These are phyloP conservation scores for Acanthochlamys bracteata DNA, from an alignment of 106 monocot genomes.

Conservation along the genomic window DNA sequence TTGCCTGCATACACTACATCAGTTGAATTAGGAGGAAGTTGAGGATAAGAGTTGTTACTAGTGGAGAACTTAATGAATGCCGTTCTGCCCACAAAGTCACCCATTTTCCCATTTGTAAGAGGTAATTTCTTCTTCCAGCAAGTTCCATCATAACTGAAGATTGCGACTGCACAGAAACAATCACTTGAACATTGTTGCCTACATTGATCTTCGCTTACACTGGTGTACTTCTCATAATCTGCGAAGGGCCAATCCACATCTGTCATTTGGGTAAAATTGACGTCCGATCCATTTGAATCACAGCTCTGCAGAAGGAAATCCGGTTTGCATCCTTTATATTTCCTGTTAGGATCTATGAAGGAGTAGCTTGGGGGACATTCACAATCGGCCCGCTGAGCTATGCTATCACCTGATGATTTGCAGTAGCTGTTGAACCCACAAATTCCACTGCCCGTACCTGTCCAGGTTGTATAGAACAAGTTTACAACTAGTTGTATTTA, in stretches of 20 bases:
- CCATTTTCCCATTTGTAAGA: slow-evolving; percentile 3
- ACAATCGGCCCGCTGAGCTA: neutral
- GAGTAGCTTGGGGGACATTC: slow-evolving; percentile 11
- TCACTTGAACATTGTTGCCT: neutral
- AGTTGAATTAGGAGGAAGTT: neutral
- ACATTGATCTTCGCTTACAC: neutral
- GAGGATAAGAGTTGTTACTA: neutral
- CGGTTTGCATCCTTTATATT: slow-evolving; percentile 25
- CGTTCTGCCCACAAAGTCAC: neutral
- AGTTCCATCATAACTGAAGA: neutral
- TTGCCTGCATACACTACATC: neutral
- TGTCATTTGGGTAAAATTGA: neutral
- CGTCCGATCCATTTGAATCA: neutral
- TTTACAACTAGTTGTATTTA: neutral
- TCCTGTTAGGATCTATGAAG: slow-evolving; percentile 13
- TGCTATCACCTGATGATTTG: neutral
- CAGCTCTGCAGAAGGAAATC: slow-evolving; percentile 14
- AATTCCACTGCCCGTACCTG: slow-evolving; percentile 7
- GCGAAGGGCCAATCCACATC: slow-evolving; percentile 1
- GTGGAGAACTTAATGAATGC: slow-evolving; percentile 13
- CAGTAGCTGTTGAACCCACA: slow-evolving; percentile 33
- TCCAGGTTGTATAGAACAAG: neutral
- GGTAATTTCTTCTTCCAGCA: slow-evolving; percentile 26
- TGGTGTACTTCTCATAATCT: slow-evolving; percentile 2
- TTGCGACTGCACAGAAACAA: slow-evolving; percentile 16